Evolutionary conservation across 306 rosid species (phyloP).

Genomic region (Quercus rubra): DNA sequence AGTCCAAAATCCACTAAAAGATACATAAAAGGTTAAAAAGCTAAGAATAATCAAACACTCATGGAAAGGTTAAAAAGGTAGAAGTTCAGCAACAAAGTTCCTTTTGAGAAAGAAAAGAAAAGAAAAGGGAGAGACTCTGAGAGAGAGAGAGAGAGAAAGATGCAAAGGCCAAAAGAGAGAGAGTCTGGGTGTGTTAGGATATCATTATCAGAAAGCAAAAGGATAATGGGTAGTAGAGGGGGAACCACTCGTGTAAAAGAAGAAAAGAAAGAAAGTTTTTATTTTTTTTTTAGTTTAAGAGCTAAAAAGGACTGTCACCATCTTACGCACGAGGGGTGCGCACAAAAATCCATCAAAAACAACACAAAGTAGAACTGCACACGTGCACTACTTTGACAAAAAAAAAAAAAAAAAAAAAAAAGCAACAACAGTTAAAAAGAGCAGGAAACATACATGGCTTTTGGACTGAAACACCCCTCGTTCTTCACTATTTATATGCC

Average conservation of each 20-base stretch:
- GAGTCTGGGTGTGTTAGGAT: conserved; percentile 36
- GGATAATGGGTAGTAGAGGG: conserved; percentile 18
- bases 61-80: conserved; percentile 27
- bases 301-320: conserved; percentile 34
- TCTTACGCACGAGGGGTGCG: conserved; percentile 52
- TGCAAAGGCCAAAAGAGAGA: background rate
- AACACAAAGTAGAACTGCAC: conserved; percentile 45
- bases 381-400: conserved; percentile 54
- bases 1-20: background rate
- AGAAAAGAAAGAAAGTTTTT: background rate
- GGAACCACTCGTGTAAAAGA: conserved; percentile 46
- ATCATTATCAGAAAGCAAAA: conserved; percentile 35
- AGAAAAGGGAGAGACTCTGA: background rate
- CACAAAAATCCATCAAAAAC: conserved; percentile 49
- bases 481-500: background rate
- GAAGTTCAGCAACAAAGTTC: conserved; percentile 12
- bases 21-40: background rate
- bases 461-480: conserved; percentile 7
- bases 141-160: background rate
- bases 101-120: background rate
- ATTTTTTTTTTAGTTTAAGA: conserved; percentile 19
- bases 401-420: background rate
- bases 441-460: no score
- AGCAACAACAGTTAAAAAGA: background rate
- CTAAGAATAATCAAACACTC: background rate